Percentiles rank a stretch among this genome's conserved stretches.
Evolutionary conservation across 768 basidiomycete genomes (phyloP).

Genomic region (Tricholoma flavovirens): DNA sequence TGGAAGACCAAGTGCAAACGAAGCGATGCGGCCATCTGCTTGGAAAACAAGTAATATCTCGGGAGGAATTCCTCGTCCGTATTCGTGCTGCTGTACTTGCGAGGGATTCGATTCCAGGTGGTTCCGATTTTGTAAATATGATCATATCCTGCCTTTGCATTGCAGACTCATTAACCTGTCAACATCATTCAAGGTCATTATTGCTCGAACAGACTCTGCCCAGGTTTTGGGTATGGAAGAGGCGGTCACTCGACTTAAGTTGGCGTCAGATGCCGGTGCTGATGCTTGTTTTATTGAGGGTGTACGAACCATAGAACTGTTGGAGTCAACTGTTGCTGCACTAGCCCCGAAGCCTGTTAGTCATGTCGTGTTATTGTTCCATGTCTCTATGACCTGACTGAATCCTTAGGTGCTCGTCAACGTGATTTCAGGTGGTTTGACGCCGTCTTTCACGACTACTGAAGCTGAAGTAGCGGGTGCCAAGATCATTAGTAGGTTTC

Average conservation of each 20-base stretch:
- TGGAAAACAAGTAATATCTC: conserved; percentile 78
- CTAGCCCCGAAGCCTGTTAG: conserved; percentile 66
- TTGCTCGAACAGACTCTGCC: conserved; percentile 74
- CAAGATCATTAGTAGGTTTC: conserved; percentile 66
- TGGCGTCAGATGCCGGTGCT: conserved; percentile 68
- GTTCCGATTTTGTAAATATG: conserved; percentile 60
- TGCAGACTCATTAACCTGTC: not conserved
- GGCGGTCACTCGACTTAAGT: conserved; percentile 56
- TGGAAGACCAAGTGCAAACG: conserved; percentile 80
- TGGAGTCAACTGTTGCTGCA: conserved; percentile 58
- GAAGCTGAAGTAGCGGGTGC: conserved; percentile 69
- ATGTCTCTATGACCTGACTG: not conserved
- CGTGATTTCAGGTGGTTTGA: conserved; percentile 73
- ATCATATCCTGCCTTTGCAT: not conserved
- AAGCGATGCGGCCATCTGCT: conserved; percentile 77
- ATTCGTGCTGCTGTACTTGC: conserved; percentile 76
- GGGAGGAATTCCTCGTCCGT: conserved; percentile 68
- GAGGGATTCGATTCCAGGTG: conserved; percentile 68
- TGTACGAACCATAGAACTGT: conserved; percentile 60
- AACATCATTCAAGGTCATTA: conserved; percentile 44
- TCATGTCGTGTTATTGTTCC: not conserved
- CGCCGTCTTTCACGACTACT: conserved; percentile 64
- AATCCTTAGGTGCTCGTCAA: conserved; percentile 58
- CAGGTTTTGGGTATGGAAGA: conserved; percentile 80
- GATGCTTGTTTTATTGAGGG: conserved; percentile 83